Conservation (phyloP, 495 filamentous ascomycete species). For the Daldinia caldariorum region DNA sequence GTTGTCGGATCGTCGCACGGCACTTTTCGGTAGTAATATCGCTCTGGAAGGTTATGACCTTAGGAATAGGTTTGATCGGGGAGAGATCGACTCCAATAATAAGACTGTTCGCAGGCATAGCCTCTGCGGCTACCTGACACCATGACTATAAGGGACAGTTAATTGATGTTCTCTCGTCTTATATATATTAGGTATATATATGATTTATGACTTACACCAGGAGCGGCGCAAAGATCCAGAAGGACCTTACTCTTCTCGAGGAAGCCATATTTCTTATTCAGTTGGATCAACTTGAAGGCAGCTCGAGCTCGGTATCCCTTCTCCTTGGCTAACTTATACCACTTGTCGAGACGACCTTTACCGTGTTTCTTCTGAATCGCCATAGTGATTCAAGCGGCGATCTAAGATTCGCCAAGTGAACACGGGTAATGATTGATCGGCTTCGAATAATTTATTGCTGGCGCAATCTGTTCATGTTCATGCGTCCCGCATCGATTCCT, state of each 20-base stretch:
- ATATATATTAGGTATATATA: background rate
- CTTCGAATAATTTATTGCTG: conserved; percentile 3
- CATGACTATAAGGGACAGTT: conserved; percentile 69
- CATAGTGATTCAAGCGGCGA: conserved; percentile 62
- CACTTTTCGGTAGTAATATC: conserved; percentile 99
- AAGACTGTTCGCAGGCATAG: conserved; percentile 87
- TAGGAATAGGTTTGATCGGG: conserved; percentile 95
- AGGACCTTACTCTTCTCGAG: conserved; percentile 95
- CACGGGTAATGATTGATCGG: conserved; percentile 2
- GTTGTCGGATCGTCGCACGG: conserved; percentile 85
- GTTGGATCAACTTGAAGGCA: conserved; percentile 97
- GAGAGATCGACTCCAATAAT: conserved; percentile 95
- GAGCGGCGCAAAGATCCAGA: conserved; percentile 96
- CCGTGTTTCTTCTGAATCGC: conserved; percentile 99
- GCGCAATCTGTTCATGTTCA: conserved; percentile 21
- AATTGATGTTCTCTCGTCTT: background rate
- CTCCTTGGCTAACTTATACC: conserved; percentile 90
- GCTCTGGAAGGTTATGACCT: conserved; percentile 92
- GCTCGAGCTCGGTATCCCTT: conserved; percentile 97
- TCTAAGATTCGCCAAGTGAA: background rate
- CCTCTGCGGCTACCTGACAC: conserved; percentile 97
- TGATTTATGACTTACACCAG: conserved; percentile 71
- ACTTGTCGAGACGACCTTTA: conserved; percentile 99
- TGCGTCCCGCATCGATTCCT: conserved; percentile 29
- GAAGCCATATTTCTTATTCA: conserved; percentile 99